A percentile compares a stretch with the other conserved stretches of the same genome.
These are phyloP conservation scores for Chlamydomonas asymmetrica DNA, from an alignment of 139 green algal species.

Conservation along the genomic window DNA sequence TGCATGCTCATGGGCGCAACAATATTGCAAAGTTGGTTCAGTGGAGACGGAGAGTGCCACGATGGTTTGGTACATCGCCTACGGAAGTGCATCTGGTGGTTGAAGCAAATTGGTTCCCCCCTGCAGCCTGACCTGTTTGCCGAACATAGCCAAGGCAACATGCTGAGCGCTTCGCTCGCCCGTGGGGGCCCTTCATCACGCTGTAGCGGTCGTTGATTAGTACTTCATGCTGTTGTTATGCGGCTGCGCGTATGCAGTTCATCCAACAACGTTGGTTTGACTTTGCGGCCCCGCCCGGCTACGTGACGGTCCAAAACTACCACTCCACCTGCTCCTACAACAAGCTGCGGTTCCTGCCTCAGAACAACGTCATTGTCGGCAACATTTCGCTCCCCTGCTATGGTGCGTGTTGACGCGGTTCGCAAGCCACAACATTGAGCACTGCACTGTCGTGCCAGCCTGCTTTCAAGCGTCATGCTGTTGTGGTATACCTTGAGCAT, in stretches of 20 bases:
- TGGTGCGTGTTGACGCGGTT: no score
- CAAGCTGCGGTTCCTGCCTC: neutral
- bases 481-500: no score
- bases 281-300: neutral
- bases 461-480: no score
- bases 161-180: neutral
- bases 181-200: no score
- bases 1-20: no score
- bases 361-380: neutral
- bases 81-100: neutral
- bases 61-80: neutral
- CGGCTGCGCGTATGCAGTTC: neutral
- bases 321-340: neutral
- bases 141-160: neutral
- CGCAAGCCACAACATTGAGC: no score
- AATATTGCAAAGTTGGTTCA: no score
- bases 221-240: no score
- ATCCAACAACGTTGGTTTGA: neutral
- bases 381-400: neutral
- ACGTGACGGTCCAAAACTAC: constrained; percentile 2
- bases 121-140: neutral
- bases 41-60: neutral
- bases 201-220: no score
- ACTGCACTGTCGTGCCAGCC: no score
- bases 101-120: neutral